Evolutionary conservation across 2,329 filamentous ascomycete species (phyloP).

Genomic region (Trichocomaceae sp.): DNA sequence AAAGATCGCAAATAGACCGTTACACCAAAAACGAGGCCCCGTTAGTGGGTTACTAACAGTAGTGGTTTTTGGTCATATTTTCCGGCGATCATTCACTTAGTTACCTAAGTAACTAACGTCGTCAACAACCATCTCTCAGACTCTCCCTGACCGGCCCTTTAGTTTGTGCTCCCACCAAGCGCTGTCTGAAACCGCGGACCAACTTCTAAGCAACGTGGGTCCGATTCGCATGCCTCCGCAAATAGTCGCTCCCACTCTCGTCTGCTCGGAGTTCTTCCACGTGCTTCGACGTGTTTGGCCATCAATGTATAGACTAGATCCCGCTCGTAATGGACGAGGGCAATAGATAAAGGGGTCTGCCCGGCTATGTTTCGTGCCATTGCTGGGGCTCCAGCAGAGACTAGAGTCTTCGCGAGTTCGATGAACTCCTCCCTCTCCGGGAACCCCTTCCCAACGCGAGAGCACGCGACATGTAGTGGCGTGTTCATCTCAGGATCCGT

Average conservation of each 20-base stretch:
- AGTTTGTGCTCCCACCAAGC: too few relatives aligned
- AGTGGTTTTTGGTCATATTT: too few relatives aligned
- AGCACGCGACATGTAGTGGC: background rate
- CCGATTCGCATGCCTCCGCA: background rate
- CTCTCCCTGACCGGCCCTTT: too few relatives aligned
- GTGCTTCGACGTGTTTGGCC: background rate
- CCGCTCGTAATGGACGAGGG: background rate
- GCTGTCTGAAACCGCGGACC: too few relatives aligned
- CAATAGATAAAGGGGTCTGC: background rate
- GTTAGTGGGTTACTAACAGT: too few relatives aligned
- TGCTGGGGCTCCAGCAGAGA: background rate
- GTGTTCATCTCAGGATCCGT: background rate
- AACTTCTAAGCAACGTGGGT: background rate
- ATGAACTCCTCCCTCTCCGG: background rate
- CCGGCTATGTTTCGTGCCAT: background rate
- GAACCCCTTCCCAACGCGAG: background rate
- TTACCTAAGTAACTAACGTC: too few relatives aligned
- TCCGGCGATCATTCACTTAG: too few relatives aligned
- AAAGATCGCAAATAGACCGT: too few relatives aligned
- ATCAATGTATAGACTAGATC: background rate
- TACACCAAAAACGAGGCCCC: too few relatives aligned
- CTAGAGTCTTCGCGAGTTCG: background rate
- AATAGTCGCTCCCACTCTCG: slow-evolving; percentile 3
- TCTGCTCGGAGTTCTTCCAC: background rate
- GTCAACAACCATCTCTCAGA: too few relatives aligned